Percentiles rank a stretch among this genome's conserved stretches.
Evolutionary conservation across 129 eudicot genomes (phyloP).

Genomic region (Escallonia herrerae): DNA sequence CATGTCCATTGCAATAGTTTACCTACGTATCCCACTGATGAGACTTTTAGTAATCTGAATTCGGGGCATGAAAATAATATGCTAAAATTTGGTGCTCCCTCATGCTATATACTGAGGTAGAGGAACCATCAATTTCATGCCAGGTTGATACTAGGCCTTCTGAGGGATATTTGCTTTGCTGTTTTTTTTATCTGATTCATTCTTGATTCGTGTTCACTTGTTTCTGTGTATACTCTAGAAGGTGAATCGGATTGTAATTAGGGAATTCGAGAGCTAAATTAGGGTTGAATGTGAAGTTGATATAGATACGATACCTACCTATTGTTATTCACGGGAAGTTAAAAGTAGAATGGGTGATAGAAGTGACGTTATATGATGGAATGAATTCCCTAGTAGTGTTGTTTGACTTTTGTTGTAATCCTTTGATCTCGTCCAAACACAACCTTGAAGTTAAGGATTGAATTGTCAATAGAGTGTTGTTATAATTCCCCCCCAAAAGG

Average conservation of each 20-base stretch:
- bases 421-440: too few species aligned
- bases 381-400: too few species aligned
- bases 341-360: too few species aligned
- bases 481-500: too few species aligned
- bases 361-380: too few species aligned
- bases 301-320: too few species aligned
- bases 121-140: constrained; percentile 36
- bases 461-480: too few species aligned
- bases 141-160: constrained; percentile 56
- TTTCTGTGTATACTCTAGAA: background rate
- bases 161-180: constrained; percentile 30
- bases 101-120: constrained; percentile 28
- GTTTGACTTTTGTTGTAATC: too few species aligned
- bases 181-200: background rate
- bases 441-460: too few species aligned
- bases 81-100: constrained; percentile 47
- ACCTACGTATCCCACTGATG: constrained; percentile 32
- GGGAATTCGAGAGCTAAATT: too few species aligned
- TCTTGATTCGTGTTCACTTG: background rate
- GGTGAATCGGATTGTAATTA: too few species aligned
- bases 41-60: constrained; percentile 52
- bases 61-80: constrained; percentile 19
- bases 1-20: background rate
- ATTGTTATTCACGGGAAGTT: background rate
- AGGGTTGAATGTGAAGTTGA: too few species aligned